A percentile compares a stretch with the other conserved stretches of the same genome.
These are phyloP conservation scores for Pichia kluyveri DNA, from an alignment of 805 yeast genomes.

Conservation along the genomic window DNA sequence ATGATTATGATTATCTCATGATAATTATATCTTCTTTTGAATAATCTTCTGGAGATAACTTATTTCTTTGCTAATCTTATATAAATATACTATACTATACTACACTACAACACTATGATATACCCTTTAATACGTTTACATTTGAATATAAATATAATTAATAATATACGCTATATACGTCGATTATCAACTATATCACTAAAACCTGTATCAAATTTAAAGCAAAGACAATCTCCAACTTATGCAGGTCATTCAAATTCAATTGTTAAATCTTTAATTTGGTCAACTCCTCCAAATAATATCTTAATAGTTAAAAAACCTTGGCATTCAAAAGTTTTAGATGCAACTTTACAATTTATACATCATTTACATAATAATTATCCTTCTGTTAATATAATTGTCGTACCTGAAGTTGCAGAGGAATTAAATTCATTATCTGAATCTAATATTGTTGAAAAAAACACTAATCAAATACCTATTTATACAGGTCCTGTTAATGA, in stretches of 20 bases:
- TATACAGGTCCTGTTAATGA: constrained; percentile 53
- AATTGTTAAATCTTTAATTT: constrained; percentile 51
- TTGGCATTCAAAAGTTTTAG: constrained; percentile 53
- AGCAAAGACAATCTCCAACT: constrained; percentile 33
- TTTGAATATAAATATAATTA: too few relatives aligned
- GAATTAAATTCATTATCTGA: constrained; percentile 28
- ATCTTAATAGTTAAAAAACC: constrained; percentile 82
- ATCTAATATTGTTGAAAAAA: too few relatives aligned
- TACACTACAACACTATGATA: too few relatives aligned
- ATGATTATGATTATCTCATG: too few relatives aligned
- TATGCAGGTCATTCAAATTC: constrained; percentile 48
- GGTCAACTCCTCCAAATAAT: constrained; percentile 70
- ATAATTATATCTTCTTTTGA: too few relatives aligned
- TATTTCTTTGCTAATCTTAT: too few relatives aligned
- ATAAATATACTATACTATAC: too few relatives aligned
- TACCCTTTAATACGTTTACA: too few relatives aligned
- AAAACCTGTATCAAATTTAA: constrained; percentile 2
- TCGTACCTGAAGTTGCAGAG: constrained; percentile 63
- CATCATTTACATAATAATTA: constrained; percentile 50
- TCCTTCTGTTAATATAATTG: constrained; percentile 69
- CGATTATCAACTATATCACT: too few relatives aligned
- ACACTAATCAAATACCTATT: constrained; percentile 22
- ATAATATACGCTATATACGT: too few relatives aligned
- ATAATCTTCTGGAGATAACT: too few relatives aligned
- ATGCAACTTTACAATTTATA: constrained; percentile 60